phyloP scores from a whole-genome alignment of 1,284 basidiomycete genomes.

The Trametes pubescens region DNA sequence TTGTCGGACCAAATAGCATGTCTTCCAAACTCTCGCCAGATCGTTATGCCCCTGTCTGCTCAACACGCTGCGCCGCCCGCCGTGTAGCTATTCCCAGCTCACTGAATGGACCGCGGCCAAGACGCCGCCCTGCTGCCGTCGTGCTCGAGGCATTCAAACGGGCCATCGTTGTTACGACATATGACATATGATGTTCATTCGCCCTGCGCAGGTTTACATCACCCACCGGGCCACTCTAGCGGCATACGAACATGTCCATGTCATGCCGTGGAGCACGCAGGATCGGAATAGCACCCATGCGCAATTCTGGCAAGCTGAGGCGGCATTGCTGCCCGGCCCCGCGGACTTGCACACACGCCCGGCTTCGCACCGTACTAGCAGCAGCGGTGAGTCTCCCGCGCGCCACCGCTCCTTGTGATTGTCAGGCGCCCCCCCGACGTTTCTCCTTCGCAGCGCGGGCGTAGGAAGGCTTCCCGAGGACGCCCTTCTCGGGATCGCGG shows the following conservation, averaged over 20 bases:
- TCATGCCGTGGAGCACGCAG: background rate
- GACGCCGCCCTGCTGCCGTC: background rate
- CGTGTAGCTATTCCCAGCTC: background rate
- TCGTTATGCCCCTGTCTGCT: background rate
- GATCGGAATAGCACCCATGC: background rate
- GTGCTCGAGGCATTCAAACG: background rate
- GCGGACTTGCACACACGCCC: conserved; percentile 5
- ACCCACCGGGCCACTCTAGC: background rate
- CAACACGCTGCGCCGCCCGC: background rate
- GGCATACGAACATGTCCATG: background rate
- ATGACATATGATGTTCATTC: background rate
- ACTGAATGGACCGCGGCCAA: background rate
- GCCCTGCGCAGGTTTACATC: background rate
- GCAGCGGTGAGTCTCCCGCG: background rate
- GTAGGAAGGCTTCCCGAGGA: conserved; percentile 8
- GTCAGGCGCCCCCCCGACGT: conserved; percentile 14
- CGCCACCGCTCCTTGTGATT: conserved; percentile 8
- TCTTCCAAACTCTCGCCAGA: background rate
- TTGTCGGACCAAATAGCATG: background rate
- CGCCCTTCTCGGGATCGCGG: background rate
- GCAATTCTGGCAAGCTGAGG: background rate
- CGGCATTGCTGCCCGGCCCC: background rate
- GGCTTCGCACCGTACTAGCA: background rate
- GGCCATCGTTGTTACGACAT: background rate
- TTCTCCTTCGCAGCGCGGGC: conserved; percentile 16